Percentiles rank a stretch among this genome's conserved stretches.
phyloP scores from a whole-genome alignment of 1,284 basidiomycete genomes.

The Cryptococcus sp. region DNA sequence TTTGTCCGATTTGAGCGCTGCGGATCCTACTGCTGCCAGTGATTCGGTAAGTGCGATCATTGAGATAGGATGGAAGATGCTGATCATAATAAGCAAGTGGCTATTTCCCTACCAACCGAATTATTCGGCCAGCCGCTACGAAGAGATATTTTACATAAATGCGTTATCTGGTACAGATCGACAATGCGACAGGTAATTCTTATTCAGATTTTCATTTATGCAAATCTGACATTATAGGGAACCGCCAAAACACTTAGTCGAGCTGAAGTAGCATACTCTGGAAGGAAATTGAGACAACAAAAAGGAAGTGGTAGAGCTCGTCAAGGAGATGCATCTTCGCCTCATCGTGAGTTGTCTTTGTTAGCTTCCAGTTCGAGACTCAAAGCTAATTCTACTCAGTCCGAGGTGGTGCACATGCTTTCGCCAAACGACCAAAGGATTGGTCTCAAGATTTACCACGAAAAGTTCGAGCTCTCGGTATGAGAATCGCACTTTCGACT shows the following conservation, averaged over 20 bases:
- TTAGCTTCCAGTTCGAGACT: too few relatives aligned
- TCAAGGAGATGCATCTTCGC: slow-evolving; percentile 55
- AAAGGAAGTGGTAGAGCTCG: slow-evolving; percentile 89
- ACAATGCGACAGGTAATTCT: slow-evolving; percentile 65
- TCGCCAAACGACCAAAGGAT: slow-evolving; percentile 84
- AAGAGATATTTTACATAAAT: slow-evolving; percentile 87
- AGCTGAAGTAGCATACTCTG: slow-evolving; percentile 81
- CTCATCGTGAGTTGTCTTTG: neutral
- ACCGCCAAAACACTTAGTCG: slow-evolving; percentile 71
- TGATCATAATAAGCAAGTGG: slow-evolving; percentile 14
- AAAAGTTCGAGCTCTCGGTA: slow-evolving; percentile 87
- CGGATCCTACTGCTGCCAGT: too few relatives aligned
- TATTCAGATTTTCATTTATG: neutral
- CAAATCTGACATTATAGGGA: slow-evolving; percentile 16
- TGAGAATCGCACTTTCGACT: slow-evolving; percentile 78
- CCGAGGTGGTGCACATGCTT: slow-evolving; percentile 84
- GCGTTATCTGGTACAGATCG: slow-evolving; percentile 84
- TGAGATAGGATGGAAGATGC: neutral
- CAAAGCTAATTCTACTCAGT: slow-evolving; percentile 13
- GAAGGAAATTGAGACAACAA: slow-evolving; percentile 80
- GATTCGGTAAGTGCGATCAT: too few relatives aligned
- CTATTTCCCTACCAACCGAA: slow-evolving; percentile 37
- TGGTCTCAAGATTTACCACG: slow-evolving; percentile 84
- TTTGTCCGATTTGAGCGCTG: slow-evolving; percentile 34
- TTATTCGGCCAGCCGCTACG: slow-evolving; percentile 83